These are phyloP conservation scores for Russula virescens DNA, from an alignment of 768 basidiomycete genomes.

Conservation along the genomic window DNA sequence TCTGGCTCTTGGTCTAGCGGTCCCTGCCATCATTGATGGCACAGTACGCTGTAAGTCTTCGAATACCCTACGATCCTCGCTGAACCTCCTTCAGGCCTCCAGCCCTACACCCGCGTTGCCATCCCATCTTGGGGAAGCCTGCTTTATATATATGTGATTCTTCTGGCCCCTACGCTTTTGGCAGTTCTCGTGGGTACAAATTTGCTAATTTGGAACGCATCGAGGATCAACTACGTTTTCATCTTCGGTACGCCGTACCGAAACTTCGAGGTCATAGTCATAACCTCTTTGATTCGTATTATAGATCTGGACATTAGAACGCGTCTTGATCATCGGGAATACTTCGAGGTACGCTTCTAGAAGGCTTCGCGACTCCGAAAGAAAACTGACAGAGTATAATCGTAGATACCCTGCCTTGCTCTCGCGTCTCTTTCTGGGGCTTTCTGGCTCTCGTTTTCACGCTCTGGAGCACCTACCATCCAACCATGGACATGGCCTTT, in stretches of 20 bases:
- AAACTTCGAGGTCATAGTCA: neutral
- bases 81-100: slow-evolving; percentile 42
- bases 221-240: slow-evolving; percentile 90
- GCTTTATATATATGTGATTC: slow-evolving; percentile 69
- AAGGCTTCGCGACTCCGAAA: neutral
- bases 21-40: slow-evolving; percentile 64
- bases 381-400: neutral
- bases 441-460: slow-evolving; percentile 79
- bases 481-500: slow-evolving; percentile 74
- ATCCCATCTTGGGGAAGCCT: slow-evolving; percentile 71
- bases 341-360: slow-evolving; percentile 47
- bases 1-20: slow-evolving; percentile 59
- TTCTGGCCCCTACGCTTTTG: slow-evolving; percentile 72
- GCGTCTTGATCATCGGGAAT: slow-evolving; percentile 61
- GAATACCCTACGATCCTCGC: neutral
- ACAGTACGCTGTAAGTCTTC: slow-evolving; percentile 50
- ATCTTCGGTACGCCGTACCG: slow-evolving; percentile 61
- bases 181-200: slow-evolving; percentile 78
- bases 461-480: slow-evolving; percentile 47
- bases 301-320: slow-evolving; percentile 21
- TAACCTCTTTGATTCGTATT: neutral
- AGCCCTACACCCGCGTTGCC: slow-evolving; percentile 41
- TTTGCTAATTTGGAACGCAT: slow-evolving; percentile 64
- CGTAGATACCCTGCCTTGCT: slow-evolving; percentile 75
- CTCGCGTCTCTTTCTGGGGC: slow-evolving; percentile 67